Base-by-base conservation (phyloP, 1,139 yeast species). In the Zygosaccharomyces pseudobailii region DNA sequence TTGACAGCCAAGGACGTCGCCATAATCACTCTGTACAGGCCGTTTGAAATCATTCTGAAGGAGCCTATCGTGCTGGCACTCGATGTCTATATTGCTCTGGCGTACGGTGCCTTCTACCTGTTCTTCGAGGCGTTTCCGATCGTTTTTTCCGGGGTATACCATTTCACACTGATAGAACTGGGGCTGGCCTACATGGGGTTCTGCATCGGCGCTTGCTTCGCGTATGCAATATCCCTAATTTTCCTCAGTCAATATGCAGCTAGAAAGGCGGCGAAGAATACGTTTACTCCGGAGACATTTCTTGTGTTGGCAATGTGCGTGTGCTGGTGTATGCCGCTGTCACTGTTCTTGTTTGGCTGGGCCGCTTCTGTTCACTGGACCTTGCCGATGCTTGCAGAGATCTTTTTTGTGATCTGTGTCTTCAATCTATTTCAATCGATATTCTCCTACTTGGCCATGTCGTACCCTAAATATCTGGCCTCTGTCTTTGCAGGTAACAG, bases 81-180 rank as follows among this genome's bases (percentile, higher is more conserved):
- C 56, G 67, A 80, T 55, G 28, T 76, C 20, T 79, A 80, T 61
- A 67, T 75, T 54, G 75, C 82, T 3, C 65, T 80, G 58, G 70
- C 75, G 10, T 80, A 80, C 62, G 73, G 81, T 17, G 63, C 78
- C 32, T 61, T 76, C 60, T 80, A 79, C 58, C 67, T 79, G 41
- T 80, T 76, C 73, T 78, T 80, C 55, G 85, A 80, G 59, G 81
- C 80, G 0, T 75, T 78, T 62, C 86, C 86, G 3, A 70, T 79
- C 41, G 79, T 78, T 2, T 79, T 74, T 53, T 44, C 54, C 6
- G 75, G 68, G 2, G 58, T 69, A 27, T 69, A 75, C 55, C 58
- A 69, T 39, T 80, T 80, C 61, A 72, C 78, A n/a, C 55, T 70
- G 36, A 68, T 80, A 19, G 75, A 75, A 45, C 59, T 68, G 58